Evolutionary conservation across 2,329 filamentous ascomycete genomes (phyloP).

Genomic region (Paraphoma chrysanthemicola): DNA sequence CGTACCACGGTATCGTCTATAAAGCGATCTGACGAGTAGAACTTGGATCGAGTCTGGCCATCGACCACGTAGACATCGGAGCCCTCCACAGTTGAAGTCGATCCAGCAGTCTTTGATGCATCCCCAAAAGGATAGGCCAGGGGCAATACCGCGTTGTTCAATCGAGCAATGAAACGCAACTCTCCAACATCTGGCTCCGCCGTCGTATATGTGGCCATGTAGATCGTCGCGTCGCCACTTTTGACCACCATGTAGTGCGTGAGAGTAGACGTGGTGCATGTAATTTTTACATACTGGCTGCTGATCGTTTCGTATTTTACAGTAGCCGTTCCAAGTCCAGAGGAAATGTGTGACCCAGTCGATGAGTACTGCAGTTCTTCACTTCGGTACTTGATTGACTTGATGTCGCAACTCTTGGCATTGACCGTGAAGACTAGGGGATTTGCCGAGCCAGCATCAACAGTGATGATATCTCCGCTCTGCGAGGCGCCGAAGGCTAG

Average conservation of each 20-base stretch:
- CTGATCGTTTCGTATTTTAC: conserved; percentile 54
- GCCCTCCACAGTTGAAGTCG: conserved; percentile 62
- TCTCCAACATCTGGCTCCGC: conserved; percentile 55
- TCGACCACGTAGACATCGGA: conserved; percentile 61
- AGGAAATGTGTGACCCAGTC: conserved; percentile 64
- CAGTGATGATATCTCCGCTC: conserved; percentile 35
- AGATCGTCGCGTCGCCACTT: conserved; percentile 66
- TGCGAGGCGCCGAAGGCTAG: conserved; percentile 46
- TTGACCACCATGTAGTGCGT: conserved; percentile 70
- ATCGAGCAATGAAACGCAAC: conserved; percentile 69
- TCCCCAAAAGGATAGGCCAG: conserved; percentile 46
- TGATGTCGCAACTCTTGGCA: conserved; percentile 66
- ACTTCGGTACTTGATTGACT: conserved; percentile 66
- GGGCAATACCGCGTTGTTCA: conserved; percentile 54
- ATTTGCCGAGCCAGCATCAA: conserved; percentile 44
- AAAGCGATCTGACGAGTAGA: conserved; percentile 73
- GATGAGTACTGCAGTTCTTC: conserved; percentile 64
- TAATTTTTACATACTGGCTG: conserved; percentile 65
- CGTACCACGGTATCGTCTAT: conserved; percentile 62
- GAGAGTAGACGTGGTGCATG: conserved; percentile 65
- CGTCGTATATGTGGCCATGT: conserved; percentile 65
- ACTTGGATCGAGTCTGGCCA: conserved; percentile 72
- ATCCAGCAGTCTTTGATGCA: conserved; percentile 62
- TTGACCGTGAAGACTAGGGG: conserved; percentile 44
- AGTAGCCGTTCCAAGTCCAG: conserved; percentile 65